These are phyloP conservation scores for Tricholoma hemisulphureum DNA, from an alignment of 768 basidiomycete species.

Conservation along the genomic window DNA sequence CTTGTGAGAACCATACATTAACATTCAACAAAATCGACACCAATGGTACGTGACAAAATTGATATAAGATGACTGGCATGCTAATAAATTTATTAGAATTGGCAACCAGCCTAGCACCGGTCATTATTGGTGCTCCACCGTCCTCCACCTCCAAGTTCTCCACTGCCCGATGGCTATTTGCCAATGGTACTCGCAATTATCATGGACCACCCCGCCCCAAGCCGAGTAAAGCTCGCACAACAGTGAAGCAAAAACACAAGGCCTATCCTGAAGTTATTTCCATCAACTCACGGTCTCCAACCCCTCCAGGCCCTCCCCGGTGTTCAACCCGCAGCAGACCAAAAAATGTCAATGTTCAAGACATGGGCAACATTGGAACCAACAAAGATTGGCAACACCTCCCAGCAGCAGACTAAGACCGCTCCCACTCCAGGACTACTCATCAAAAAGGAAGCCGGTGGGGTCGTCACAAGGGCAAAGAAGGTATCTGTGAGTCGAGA, in stretches of 20 bases:
- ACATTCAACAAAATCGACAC: no score
- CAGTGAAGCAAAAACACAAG: not conserved
- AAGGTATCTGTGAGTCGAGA: not conserved
- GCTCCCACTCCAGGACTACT: not conserved
- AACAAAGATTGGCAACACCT: not conserved
- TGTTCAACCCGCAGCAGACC: not conserved
- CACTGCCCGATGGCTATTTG: not conserved
- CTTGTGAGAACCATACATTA: no score
- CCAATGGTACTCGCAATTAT: not conserved
- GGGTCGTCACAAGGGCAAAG: not conserved
- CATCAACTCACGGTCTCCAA: not conserved
- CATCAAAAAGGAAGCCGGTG: not conserved
- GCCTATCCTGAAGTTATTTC: not conserved
- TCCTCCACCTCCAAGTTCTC: not conserved
- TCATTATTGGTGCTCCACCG: not conserved
- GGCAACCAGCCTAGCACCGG: no score
- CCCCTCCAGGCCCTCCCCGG: not conserved
- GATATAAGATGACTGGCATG: not conserved
- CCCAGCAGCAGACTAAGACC: slow-evolving; percentile 8
- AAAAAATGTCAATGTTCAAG: not conserved
- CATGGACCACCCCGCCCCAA: slow-evolving; percentile 6
- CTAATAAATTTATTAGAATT: no score
- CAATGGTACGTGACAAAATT: no score
- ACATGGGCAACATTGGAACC: not conserved
- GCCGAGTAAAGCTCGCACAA: not conserved